phyloP scores from a whole-genome alignment of 2,329 filamentous ascomycete species.

The Monosporascus sp. region DNA sequence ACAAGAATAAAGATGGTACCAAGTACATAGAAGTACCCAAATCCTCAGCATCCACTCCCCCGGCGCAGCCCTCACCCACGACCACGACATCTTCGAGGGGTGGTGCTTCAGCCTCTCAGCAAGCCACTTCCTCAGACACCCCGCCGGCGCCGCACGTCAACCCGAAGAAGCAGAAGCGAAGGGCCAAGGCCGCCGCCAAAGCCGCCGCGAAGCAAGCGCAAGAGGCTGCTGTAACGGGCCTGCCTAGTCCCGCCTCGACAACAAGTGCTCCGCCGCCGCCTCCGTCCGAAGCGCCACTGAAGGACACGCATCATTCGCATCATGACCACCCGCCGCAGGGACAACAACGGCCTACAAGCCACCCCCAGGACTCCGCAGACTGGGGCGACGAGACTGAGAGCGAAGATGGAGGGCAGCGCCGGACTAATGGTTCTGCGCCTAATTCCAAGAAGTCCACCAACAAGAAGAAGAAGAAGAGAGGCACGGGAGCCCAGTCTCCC shows the following conservation, averaged over 20 bases:
- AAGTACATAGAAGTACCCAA: conserved; percentile 65
- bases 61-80: conserved; percentile 49
- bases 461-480: conserved; percentile 63
- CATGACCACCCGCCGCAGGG: conserved; percentile 4
- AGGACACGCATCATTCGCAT: conserved; percentile 9
- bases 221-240: conserved; percentile 36
- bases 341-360: conserved; percentile 11
- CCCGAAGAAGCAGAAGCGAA: conserved; percentile 91
- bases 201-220: conserved; percentile 45
- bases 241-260: conserved; percentile 30
- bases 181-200: conserved; percentile 76
- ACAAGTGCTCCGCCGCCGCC: conserved; percentile 17
- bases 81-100: conserved; percentile 31
- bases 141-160: conserved; percentile 56
- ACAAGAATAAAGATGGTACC: conserved; percentile 63
- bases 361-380: conserved; percentile 38
- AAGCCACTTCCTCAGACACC: conserved; percentile 17
- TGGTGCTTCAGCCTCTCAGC: conserved; percentile 14
- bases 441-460: conserved; percentile 56
- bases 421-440: conserved; percentile 29
- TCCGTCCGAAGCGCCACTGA: conserved; percentile 10
- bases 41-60: conserved; percentile 42
- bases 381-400: conserved; percentile 52
- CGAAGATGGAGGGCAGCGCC: conserved; percentile 45
- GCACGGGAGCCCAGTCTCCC: conserved; percentile 14